phyloP scores from a whole-genome alignment of 2,329 filamentous ascomycete genomes.

The Aspergillus aculeatinus region DNA sequence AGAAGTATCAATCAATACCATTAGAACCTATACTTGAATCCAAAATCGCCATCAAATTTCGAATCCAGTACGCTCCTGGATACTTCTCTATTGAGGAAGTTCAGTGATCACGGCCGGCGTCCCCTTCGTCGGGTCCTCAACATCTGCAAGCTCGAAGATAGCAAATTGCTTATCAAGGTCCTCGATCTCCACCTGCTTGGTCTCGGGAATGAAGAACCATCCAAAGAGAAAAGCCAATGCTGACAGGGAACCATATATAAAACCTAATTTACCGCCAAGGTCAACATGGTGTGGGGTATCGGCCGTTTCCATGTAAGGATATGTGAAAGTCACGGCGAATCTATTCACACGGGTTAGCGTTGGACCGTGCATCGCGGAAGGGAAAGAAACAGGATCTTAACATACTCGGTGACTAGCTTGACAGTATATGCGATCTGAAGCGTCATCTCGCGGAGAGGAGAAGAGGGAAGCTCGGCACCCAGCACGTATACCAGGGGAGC shows the following conservation, averaged over 20 bases:
- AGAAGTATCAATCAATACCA: no score
- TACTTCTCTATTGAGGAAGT: no score
- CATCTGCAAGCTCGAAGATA: not conserved
- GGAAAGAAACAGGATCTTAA: not conserved
- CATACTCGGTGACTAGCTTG: constrained; percentile 1
- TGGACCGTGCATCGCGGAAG: not conserved
- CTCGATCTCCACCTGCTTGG: not conserved
- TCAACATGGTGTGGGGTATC: not conserved
- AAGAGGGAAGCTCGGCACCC: not conserved
- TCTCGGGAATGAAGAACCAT: constrained; percentile 1
- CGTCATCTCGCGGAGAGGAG: not conserved
- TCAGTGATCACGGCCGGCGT: no score
- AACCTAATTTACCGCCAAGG: not conserved
- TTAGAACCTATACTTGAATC: no score
- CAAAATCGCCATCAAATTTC: no score
- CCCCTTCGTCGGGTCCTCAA: not conserved
- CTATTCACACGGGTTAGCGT: not conserved
- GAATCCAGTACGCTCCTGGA: no score
- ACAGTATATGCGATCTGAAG: constrained; percentile 1
- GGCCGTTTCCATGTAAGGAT: constrained; percentile 3
- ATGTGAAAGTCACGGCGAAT: not conserved
- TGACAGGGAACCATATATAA: not conserved
- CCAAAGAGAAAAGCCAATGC: not conserved
- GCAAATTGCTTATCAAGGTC: not conserved
- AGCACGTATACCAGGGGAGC: not conserved